A percentile compares a stretch with the other conserved stretches of the same genome.
phyloP scores from a whole-genome alignment of 1,284 basidiomycete species.

The Wolfiporia cocos region DNA sequence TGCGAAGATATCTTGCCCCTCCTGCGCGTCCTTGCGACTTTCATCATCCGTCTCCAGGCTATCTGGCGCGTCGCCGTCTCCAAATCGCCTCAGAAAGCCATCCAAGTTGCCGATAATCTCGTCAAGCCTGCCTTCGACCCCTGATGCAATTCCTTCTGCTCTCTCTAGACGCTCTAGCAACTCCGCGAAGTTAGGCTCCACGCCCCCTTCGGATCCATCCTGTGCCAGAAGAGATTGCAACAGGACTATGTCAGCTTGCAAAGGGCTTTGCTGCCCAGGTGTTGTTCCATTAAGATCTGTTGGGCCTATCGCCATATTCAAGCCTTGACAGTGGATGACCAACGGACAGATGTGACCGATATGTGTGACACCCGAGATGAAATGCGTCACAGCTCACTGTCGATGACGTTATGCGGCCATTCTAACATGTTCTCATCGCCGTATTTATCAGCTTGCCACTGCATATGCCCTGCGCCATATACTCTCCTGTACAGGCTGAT shows the following conservation, averaged over 20 bases:
- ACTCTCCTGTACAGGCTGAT: no score
- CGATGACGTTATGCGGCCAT: no score
- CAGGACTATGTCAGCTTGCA: constrained; percentile 30
- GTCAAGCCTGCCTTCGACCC: constrained; percentile 54
- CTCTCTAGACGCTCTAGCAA: constrained; percentile 44
- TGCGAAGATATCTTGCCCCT: neutral
- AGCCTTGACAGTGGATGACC: no score
- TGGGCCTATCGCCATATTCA: no score
- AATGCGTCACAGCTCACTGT: no score
- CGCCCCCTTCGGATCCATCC: constrained; percentile 24
- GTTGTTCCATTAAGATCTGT: no score
- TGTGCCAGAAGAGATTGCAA: constrained; percentile 32
- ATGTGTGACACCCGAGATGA: no score
- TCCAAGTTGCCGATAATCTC: constrained; percentile 51
- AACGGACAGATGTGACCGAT: no score
- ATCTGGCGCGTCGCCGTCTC: constrained; percentile 19
- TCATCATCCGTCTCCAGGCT: neutral
- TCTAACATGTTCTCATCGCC: no score
- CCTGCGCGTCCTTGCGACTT: neutral
- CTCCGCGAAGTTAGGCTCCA: constrained; percentile 28
- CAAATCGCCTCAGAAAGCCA: constrained; percentile 39
- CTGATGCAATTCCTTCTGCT: constrained; percentile 48
- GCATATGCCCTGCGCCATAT: no score
- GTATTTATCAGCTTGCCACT: no score
- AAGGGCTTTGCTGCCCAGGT: constrained; percentile 1